Base-by-base conservation (phyloP, 2,329 filamentous ascomycete species). In the Myriosclerotinia scirpicola region DNA sequence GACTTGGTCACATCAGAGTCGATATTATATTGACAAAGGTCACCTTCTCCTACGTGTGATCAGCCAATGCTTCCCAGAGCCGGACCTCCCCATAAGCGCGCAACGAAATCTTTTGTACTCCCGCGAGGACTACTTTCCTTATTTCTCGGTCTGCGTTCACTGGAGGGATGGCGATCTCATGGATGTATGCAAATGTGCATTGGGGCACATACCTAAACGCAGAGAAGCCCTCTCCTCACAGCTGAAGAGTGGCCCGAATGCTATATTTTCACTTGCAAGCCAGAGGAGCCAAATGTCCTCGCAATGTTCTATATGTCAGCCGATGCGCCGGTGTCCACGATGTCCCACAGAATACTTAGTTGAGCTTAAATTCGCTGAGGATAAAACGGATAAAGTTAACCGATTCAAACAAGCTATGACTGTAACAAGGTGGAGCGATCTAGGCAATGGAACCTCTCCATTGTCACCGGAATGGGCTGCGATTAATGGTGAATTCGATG, bases 311-410 rank as follows among this genome's bases (percentile, higher is more conserved):
- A 76, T 80, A 20, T 89, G 86, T 73, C 78, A 82, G 9, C 85
- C 85, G 3, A 86, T 87, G 79, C 80, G 86, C 5, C 78, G 86
- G 42, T 89, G 86, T 74, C 84, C 85, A 0, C 81, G 85, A 64
- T 89, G 86, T 74, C 85, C 86, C 1, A 84, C 84, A 0, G 86
- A 89, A 72, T 88, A 88, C 68, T 76, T 88, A 14, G 79, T 87
- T 58, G 85, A 88, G 73, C 74, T 88, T 8, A 85, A 84, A 68
- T 77, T 88, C 67, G 78, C 82, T 2, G 86, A 89, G 74, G 85
- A 88, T 69, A 80, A 77, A 56, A 75, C 73, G 38, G 78, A 83
- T 71, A 74, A 78, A 8, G 69, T 76, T 48, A 72, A 78, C 14
- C 76, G 78, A 3, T 89, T 89, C 76, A 86, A 84, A 71, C 85